A percentile compares a stretch with the other conserved stretches of the same genome.
Evolutionary conservation across 306 rosid species (phyloP).

Genomic region (Glycyrrhiza uralensis): DNA sequence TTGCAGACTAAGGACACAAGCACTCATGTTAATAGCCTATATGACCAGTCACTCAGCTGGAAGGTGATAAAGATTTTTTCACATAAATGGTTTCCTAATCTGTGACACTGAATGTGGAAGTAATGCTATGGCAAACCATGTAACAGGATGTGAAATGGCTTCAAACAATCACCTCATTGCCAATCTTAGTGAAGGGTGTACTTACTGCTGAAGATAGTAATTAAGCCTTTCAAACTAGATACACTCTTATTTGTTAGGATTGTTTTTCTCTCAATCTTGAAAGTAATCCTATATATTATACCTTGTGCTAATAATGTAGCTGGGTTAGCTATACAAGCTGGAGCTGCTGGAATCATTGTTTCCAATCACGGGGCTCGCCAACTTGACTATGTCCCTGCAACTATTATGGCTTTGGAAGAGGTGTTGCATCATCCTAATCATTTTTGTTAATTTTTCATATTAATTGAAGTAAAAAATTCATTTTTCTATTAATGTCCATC

Average conservation of each 20-base stretch:
- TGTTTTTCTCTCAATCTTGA: not conserved
- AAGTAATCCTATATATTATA: not conserved
- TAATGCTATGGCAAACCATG: not conserved
- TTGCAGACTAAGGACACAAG: conserved; percentile 61
- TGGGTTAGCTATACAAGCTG: conserved; percentile 64
- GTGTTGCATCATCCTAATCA: conserved; percentile 29
- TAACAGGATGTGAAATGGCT: conserved; percentile 91
- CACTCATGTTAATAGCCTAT: conserved; percentile 59
- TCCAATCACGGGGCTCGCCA: conserved; percentile 99
- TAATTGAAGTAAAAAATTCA: not conserved
- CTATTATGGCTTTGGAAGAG: conserved; percentile 86
- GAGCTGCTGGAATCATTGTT: conserved; percentile 83
- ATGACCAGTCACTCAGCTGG: conserved; percentile 81
- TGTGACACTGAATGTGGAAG: conserved; percentile 19
- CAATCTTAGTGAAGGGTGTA: conserved; percentile 86
- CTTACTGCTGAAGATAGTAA: conserved; percentile 89
- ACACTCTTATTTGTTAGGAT: not conserved
- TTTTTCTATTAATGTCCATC: too few species aligned
- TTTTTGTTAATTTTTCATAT: not conserved
- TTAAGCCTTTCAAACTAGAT: conserved; percentile 23
- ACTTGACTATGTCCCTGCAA: conserved; percentile 87
- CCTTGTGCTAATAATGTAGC: conserved; percentile 44
- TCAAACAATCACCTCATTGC: conserved; percentile 82
- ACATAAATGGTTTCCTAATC: not conserved
- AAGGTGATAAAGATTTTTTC: conserved; percentile 48